phyloP scores from a whole-genome alignment of 2,329 filamentous ascomycete species.

The Apiospora phragmitis region DNA sequence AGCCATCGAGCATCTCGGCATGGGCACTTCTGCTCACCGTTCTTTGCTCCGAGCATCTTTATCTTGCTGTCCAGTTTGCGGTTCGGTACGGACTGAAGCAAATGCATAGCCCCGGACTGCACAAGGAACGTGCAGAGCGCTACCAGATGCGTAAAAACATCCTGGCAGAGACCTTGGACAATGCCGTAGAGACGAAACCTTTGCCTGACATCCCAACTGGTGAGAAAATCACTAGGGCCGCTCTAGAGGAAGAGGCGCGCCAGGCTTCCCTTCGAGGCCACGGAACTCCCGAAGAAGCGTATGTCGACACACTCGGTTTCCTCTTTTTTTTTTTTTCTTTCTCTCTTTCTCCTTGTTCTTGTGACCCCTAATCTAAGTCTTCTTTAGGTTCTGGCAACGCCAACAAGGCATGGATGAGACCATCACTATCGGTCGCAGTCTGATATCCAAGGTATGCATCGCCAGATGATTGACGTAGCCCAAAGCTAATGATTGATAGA shows the following conservation, averaged over 20 bases:
- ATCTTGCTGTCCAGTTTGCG: constrained; percentile 73
- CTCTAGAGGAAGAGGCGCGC: constrained; percentile 64
- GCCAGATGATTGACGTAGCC: background rate
- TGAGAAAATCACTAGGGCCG: constrained; percentile 64
- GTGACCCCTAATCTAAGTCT: background rate
- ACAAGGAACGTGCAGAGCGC: constrained; percentile 80
- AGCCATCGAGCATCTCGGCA: constrained; percentile 68
- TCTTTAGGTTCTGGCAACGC: constrained; percentile 60
- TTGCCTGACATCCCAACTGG: constrained; percentile 49
- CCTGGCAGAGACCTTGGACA: constrained; percentile 70
- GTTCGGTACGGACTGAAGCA: constrained; percentile 75
- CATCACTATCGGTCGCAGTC: constrained; percentile 53
- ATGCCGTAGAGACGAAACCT: constrained; percentile 52
- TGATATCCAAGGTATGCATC: constrained; percentile 50
- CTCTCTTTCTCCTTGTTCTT: too few species aligned
- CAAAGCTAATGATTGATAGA: background rate
- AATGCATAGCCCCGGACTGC: constrained; percentile 81
- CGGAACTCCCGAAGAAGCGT: constrained; percentile 53
- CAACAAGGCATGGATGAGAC: constrained; percentile 59
- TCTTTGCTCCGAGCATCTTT: constrained; percentile 85
- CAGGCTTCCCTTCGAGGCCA: constrained; percentile 49
- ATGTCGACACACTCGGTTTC: constrained; percentile 25
- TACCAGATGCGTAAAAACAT: constrained; percentile 79
- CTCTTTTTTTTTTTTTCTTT: too few species aligned
- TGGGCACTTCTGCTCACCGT: constrained; percentile 83